phyloP scores from a whole-genome alignment of 1,284 basidiomycete species.

The Ceratobasidium sp. region DNA sequence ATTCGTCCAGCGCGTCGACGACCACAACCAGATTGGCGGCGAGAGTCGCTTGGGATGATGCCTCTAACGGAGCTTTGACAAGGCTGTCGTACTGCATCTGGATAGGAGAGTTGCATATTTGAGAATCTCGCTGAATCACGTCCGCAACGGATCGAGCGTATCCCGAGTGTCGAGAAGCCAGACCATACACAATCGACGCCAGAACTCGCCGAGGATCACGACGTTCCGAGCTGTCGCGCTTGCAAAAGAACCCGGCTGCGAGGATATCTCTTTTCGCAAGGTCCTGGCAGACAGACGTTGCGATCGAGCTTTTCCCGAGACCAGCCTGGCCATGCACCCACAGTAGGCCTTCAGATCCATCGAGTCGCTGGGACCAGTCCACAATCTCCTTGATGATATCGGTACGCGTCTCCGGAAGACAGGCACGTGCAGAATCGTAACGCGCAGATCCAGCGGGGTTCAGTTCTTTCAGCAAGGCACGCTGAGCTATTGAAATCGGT shows the following conservation, averaged over 20 bases:
- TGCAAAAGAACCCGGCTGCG: slow-evolving; percentile 26
- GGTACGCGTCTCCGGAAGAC: not conserved
- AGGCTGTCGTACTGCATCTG: not conserved
- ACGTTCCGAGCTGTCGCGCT: slow-evolving; percentile 5
- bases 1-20: slow-evolving; percentile 10
- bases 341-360: not conserved
- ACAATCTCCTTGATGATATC: not conserved
- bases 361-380: not conserved
- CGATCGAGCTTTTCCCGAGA: slow-evolving; percentile 20
- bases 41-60: not conserved
- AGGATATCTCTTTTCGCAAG: not conserved
- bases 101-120: not conserved
- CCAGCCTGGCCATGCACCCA: slow-evolving; percentile 31
- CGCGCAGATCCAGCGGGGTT: not conserved
- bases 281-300: not conserved
- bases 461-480: not conserved
- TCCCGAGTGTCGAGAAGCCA: not conserved
- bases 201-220: slow-evolving; percentile 30
- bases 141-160: not conserved
- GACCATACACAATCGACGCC: slow-evolving; percentile 28
- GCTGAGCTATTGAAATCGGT: not conserved
- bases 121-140: not conserved
- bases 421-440: not conserved
- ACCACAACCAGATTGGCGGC: not conserved
- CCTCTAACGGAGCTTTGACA: not conserved